Evolutionary conservation across 2,329 filamentous ascomycete species (phyloP), one percentile per base, ranked within the genome.

Genomic region (Aspergillus oerlinghausenensis): DNA sequence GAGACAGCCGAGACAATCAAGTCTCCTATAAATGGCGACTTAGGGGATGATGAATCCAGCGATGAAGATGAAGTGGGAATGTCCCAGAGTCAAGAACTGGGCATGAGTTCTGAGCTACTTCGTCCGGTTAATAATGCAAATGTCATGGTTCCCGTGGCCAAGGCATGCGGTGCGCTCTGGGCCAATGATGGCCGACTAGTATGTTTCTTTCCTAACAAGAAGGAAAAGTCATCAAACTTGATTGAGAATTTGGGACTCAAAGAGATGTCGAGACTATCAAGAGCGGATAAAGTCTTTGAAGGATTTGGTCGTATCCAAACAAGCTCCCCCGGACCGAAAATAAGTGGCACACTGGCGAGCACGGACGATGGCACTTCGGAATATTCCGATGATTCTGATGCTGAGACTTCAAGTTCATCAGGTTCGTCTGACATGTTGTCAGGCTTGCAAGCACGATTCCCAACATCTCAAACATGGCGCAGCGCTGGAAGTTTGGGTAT

Each of bases 1-100:
- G 81, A 85, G 61, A 86, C 89, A 61, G 72, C 85, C 7, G 65
- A 76, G 62, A 71, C 75, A 59, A 62, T 78, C 53, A 76, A 79
- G 59, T 73, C 75, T 48, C 71, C 77, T 14, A 61, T 75, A 55
- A 70, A 77, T 51, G 70, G 70, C 19, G 68, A 69, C 49, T 55
- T 79, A 40, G 77, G 73, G 29, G 88, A 89, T 56, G 90, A 94
- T 62, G 93, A 90, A 63, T 97, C 91, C 3, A 95, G 89, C 65
- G 88, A 91, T 60, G 88, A 90, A 58, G 89, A 92, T 62, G 90
- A 92, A 56, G 69, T 78, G 54, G 72, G 74, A 17, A 60, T 75
- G 66, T 70, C 71, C 55, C 73, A 75, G 54, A 74, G 70, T 23
- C 74, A 78, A 55, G 75, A 77, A 43, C 63, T 80, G 52, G 77